Percentiles rank a stretch among this genome's conserved stretches.
These are phyloP conservation scores for Naegleria fowleri DNA, from an alignment of 208 protist species.

Conservation along the genomic window DNA sequence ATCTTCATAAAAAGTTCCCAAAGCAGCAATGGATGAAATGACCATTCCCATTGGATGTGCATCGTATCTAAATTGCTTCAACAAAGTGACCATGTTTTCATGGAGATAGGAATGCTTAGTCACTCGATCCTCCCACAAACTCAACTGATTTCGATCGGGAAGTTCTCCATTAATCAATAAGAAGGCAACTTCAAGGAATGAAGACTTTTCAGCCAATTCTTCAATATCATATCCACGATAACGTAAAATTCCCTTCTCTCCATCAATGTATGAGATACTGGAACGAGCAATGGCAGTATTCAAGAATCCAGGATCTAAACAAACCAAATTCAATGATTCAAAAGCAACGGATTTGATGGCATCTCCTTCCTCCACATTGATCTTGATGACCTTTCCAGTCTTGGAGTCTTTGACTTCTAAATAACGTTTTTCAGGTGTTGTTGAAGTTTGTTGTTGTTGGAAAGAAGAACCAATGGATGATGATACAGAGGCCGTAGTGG, in stretches of 20 bases:
- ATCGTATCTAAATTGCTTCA: constrained; percentile 31
- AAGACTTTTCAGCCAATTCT: constrained; percentile 23
- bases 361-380: not conserved
- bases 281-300: constrained; percentile 11
- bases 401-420: not conserved
- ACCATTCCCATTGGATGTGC: constrained; percentile 33
- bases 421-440: not conserved
- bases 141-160: not conserved
- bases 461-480: no score
- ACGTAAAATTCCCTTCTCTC: constrained; percentile 23
- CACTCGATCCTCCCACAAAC: not conserved
- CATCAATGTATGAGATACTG: constrained; percentile 25
- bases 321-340: not conserved
- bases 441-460: no score
- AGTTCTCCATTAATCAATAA: constrained; percentile 28
- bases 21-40: constrained; percentile 21
- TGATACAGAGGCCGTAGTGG: no score
- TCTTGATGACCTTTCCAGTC: constrained; percentile 12
- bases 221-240: constrained; percentile 30
- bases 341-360: not conserved
- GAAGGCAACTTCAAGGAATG: constrained; percentile 27
- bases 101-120: constrained; percentile 26
- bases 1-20: constrained; percentile 29
- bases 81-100: constrained; percentile 2
- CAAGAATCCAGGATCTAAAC: constrained; percentile 23